Conservation (phyloP, 1,284 basidiomycete genomes). For the Earliella scabrosa region DNA sequence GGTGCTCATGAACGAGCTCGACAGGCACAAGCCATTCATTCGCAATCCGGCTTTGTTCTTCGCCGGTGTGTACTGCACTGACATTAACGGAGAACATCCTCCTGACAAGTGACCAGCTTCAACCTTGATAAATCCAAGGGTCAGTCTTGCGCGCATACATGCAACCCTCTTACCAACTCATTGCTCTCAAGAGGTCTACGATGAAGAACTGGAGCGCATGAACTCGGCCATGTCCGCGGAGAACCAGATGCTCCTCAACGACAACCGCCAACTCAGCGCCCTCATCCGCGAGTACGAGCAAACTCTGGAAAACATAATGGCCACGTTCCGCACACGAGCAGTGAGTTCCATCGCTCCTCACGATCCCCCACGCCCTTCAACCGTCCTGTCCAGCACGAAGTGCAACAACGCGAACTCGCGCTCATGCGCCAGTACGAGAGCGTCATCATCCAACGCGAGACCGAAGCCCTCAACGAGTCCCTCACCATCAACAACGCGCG, state of each 20-base stretch:
- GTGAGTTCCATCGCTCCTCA: constrained; percentile 55
- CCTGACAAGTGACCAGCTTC: constrained; percentile 53
- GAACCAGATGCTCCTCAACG: constrained; percentile 87
- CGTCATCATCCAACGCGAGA: constrained; percentile 78
- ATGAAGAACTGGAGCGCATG: constrained; percentile 92
- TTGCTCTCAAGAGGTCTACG: constrained; percentile 76
- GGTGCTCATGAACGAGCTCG: neutral
- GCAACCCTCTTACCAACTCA: neutral
- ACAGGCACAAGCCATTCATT: constrained; percentile 68
- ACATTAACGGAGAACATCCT: neutral
- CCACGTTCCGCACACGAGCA: constrained; percentile 89
- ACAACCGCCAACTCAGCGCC: constrained; percentile 93
- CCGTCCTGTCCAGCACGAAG: constrained; percentile 70
- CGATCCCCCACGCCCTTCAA: constrained; percentile 1
- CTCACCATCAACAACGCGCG: constrained; percentile 67
- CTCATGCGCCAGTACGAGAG: constrained; percentile 92
- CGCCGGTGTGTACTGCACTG: constrained; percentile 57
- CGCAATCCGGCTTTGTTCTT: constrained; percentile 90
- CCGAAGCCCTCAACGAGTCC: constrained; percentile 67
- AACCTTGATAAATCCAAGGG: constrained; percentile 93
- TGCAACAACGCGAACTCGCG: constrained; percentile 92
- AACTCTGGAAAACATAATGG: constrained; percentile 95
- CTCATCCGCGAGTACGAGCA: constrained; percentile 97
- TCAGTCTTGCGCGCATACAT: constrained; percentile 33
- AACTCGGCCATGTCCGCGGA: constrained; percentile 83